phyloP scores from a whole-genome alignment of 192 early-diverging fungal species.

The Backusella mclennaniae region DNA sequence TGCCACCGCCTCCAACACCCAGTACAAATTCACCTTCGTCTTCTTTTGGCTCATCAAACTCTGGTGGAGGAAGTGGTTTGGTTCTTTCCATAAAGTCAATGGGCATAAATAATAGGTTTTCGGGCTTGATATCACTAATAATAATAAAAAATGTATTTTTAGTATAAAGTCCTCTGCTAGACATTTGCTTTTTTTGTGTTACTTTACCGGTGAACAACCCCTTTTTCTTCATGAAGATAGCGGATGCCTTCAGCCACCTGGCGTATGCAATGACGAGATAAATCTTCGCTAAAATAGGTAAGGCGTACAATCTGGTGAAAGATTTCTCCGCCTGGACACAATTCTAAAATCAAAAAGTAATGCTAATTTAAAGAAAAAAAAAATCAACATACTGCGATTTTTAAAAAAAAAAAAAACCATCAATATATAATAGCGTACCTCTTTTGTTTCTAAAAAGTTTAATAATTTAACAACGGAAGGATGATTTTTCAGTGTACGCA shows the following conservation, averaged over 20 bases:
- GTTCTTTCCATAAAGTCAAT: slow-evolving; percentile 55
- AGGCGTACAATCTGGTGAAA: slow-evolving; percentile 83
- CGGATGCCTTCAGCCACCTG: slow-evolving; percentile 84
- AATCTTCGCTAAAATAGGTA: slow-evolving; percentile 78
- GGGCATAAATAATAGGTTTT: slow-evolving; percentile 81
- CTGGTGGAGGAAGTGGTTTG: slow-evolving; percentile 35
- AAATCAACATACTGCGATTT: not conserved
- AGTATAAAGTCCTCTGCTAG: not conserved
- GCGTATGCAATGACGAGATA: slow-evolving; percentile 77
- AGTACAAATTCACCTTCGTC: slow-evolving; percentile 73
- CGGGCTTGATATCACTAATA: slow-evolving; percentile 86
- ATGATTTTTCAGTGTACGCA: slow-evolving; percentile 76
- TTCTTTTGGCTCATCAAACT: slow-evolving; percentile 65
- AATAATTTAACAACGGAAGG: slow-evolving; percentile 72
- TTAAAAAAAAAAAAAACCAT: not conserved
- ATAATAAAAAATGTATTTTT: not conserved
- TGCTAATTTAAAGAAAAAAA: slow-evolving; percentile 30
- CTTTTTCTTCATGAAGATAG: slow-evolving; percentile 81
- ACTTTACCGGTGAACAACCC: slow-evolving; percentile 66
- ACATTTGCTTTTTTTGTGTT: not conserved
- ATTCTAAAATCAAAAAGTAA: slow-evolving; percentile 81
- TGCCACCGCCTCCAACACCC: slow-evolving; percentile 78
- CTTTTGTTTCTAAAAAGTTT: slow-evolving; percentile 72
- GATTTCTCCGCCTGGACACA: slow-evolving; percentile 84
- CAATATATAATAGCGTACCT: slow-evolving; percentile 8